Evolutionary conservation across 2,329 filamentous ascomycete species (phyloP).

Genomic region (Claviceps sp.): DNA sequence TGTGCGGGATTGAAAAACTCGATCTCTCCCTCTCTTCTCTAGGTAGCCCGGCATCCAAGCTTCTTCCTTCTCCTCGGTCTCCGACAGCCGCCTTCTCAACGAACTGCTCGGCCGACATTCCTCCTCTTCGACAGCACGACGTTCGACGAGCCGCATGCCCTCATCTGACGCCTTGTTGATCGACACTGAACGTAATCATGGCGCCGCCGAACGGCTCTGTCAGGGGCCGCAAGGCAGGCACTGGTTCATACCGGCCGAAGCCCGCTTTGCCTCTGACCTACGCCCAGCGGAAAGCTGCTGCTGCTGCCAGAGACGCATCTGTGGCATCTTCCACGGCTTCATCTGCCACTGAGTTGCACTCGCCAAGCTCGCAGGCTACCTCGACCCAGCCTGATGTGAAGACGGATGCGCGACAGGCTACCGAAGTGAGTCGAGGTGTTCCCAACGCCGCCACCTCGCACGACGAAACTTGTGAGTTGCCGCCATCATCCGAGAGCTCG

Average conservation of each 20-base stretch:
- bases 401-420: neutral
- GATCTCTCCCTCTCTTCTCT: neutral
- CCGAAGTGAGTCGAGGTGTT: neutral
- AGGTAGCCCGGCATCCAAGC: neutral
- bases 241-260: constrained; percentile 18
- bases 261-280: constrained; percentile 26
- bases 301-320: constrained; percentile 12
- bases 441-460: neutral
- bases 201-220: constrained; percentile 20
- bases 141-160: neutral
- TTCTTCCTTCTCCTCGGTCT: neutral
- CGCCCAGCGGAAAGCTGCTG: constrained; percentile 24
- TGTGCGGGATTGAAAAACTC: neutral
- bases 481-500: neutral
- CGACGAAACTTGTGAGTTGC: neutral
- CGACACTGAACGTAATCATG: constrained; percentile 12
- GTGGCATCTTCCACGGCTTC: constrained; percentile 4
- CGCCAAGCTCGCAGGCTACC: neutral
- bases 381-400: neutral
- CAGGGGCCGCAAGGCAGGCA: constrained; percentile 18
- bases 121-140: neutral
- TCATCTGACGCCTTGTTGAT: neutral
- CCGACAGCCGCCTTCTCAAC: neutral
- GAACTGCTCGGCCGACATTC: neutral
- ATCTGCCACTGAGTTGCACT: constrained; percentile 1